Conservation (phyloP, 2,329 filamentous ascomycete species). For the Gremmenia infestans region DNA sequence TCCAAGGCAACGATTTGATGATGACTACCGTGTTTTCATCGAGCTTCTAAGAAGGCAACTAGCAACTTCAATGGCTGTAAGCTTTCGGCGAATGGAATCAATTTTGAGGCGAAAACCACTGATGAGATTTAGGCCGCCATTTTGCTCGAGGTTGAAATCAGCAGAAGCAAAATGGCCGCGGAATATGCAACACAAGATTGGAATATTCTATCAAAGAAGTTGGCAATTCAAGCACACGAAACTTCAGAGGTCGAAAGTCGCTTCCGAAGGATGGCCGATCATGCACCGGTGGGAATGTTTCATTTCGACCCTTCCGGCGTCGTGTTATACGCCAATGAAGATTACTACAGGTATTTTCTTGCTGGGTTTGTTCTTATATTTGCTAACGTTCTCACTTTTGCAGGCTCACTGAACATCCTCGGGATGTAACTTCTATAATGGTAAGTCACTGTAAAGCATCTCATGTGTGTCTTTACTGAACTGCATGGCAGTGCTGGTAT, state of each 20-base stretch:
- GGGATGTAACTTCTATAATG: conserved; percentile 34
- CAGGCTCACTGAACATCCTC: conserved; percentile 42
- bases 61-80: conserved; percentile 55
- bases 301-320: conserved; percentile 57
- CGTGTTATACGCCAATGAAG: conserved; percentile 67
- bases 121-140: conserved; percentile 48
- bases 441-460: conserved; percentile 1
- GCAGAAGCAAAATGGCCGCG: conserved; percentile 48
- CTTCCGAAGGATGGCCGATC: conserved; percentile 66
- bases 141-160: conserved; percentile 65
- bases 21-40: conserved; percentile 66
- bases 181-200: conserved; percentile 63
- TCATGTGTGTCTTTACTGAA: not conserved
- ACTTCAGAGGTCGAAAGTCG: conserved; percentile 53
- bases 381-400: conserved; percentile 40
- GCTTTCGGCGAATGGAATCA: not conserved
- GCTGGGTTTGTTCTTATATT: not conserved
- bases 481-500: conserved; percentile 12
- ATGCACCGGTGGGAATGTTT: conserved; percentile 70
- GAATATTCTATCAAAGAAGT: conserved; percentile 59
- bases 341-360: conserved; percentile 42
- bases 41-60: conserved; percentile 51
- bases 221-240: conserved; percentile 51
- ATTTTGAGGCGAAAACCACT: not conserved
- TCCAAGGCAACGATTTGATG: conserved; percentile 64